A percentile compares a stretch with the other conserved stretches of the same genome.
Conservation (phyloP, 2,329 filamentous ascomycete species). For the Stachybotrys chartarum region DNA sequence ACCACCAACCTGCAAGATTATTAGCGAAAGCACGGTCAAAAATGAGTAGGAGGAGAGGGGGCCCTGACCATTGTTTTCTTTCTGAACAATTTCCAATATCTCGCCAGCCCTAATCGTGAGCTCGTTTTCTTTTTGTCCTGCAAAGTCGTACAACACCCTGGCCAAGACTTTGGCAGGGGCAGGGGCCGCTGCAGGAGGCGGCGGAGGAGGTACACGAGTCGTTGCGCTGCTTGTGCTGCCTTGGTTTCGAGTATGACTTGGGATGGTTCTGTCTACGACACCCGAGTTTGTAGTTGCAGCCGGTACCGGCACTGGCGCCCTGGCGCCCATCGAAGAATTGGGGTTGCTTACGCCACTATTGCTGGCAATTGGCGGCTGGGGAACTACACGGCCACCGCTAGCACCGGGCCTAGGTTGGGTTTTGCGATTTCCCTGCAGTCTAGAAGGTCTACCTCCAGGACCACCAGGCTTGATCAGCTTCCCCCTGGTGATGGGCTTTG, state of each 20-base stretch:
- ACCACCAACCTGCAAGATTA: conserved; percentile 74
- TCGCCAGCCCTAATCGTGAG: conserved; percentile 74
- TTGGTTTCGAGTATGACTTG: conserved; percentile 48
- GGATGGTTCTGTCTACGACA: conserved; percentile 7
- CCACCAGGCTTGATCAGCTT: conserved; percentile 88
- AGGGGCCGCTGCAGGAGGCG: conserved; percentile 61
- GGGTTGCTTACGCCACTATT: conserved; percentile 15
- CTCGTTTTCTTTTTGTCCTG: conserved; percentile 77
- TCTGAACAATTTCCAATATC: conserved; percentile 82
- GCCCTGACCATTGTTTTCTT: conserved; percentile 85
- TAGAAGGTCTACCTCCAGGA: conserved; percentile 73
- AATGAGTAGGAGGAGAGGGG: background rate
- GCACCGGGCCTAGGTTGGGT: conserved; percentile 36
- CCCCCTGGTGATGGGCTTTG: conserved; percentile 85
- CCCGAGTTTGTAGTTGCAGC: conserved; percentile 5
- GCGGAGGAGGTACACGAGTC: conserved; percentile 54
- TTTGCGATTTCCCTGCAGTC: conserved; percentile 47
- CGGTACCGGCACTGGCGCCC: background rate
- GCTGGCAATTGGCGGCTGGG: conserved; percentile 25
- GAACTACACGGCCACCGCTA: conserved; percentile 19
- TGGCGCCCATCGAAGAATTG: conserved; percentile 13
- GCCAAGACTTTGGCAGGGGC: conserved; percentile 63
- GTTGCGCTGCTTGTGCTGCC: conserved; percentile 43
- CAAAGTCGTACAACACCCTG: conserved; percentile 90
- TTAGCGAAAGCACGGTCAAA: conserved; percentile 21